Conservation (phyloP, 768 basidiomycete species). For the Amanita muscaria region DNA sequence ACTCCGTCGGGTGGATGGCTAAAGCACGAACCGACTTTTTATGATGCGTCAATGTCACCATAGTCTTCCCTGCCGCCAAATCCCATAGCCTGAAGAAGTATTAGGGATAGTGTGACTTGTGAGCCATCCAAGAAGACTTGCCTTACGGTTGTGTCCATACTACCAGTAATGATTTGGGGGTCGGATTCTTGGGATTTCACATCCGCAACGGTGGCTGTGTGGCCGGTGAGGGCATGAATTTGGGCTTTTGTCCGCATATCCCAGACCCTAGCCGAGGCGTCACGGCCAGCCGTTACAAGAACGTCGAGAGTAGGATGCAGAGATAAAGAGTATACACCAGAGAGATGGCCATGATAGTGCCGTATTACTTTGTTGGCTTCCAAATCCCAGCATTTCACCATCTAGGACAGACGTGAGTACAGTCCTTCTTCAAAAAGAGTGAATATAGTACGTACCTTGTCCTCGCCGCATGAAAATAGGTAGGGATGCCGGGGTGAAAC, state of each 20-base stretch:
- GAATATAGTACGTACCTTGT: slow-evolving; percentile 55
- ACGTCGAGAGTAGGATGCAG: slow-evolving; percentile 95
- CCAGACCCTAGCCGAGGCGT: slow-evolving; percentile 97
- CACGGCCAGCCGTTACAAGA: slow-evolving; percentile 90
- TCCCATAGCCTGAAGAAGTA: slow-evolving; percentile 73
- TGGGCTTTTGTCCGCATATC: slow-evolving; percentile 98
- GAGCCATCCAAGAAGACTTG: slow-evolving; percentile 22
- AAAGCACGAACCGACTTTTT: slow-evolving; percentile 95
- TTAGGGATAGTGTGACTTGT: not conserved
- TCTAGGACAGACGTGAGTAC: slow-evolving; percentile 37
- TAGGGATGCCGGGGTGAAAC: slow-evolving; percentile 93
- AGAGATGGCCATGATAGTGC: slow-evolving; percentile 97
- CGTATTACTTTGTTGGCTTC: slow-evolving; percentile 99
- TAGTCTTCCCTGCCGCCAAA: slow-evolving; percentile 93
- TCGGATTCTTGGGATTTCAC: slow-evolving; percentile 96
- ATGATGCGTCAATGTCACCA: slow-evolving; percentile 97
- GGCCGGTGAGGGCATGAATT: slow-evolving; percentile 87
- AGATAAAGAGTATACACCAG: slow-evolving; percentile 90
- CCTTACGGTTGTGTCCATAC: slow-evolving; percentile 97
- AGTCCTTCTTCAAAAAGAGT: slow-evolving; percentile 1
- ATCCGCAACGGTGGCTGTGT: slow-evolving; percentile 91
- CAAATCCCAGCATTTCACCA: slow-evolving; percentile 99
- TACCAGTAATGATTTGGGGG: slow-evolving; percentile 95
- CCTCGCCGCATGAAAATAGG: slow-evolving; percentile 94
- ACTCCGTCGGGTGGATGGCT: slow-evolving; percentile 93